Evolutionary conservation across 2,329 filamentous ascomycete species (phyloP).

Genomic region (Fusarium fujikuroi): DNA sequence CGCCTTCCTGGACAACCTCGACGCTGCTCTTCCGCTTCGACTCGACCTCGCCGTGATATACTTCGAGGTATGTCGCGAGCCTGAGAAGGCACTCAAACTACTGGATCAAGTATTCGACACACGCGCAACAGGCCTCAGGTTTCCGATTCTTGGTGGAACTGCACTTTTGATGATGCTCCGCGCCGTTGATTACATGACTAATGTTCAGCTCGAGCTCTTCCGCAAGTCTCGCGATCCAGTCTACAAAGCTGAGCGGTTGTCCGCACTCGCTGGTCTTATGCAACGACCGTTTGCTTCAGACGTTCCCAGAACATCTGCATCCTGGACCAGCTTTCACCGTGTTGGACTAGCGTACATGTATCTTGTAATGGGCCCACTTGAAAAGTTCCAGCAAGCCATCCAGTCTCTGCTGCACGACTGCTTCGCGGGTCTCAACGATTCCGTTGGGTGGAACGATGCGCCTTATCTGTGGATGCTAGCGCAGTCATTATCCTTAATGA

Average conservation of each 20-base stretch:
- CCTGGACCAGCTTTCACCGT: background rate
- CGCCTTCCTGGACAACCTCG: slow-evolving; percentile 42
- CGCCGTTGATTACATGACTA: background rate
- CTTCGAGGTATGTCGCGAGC: slow-evolving; percentile 28
- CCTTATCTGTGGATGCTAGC: background rate
- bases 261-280: background rate
- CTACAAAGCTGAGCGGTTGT: background rate
- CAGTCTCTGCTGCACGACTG: background rate
- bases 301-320: background rate
- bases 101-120: slow-evolving; percentile 42
- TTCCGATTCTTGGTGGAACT: background rate
- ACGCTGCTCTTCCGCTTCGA: slow-evolving; percentile 39
- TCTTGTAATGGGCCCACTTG: background rate
- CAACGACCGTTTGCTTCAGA: background rate
- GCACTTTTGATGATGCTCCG: background rate
- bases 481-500: background rate
- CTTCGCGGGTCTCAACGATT: background rate
- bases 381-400: background rate
- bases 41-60: slow-evolving; percentile 33
- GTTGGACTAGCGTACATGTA: slow-evolving; percentile 10
- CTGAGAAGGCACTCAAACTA: slow-evolving; percentile 9
- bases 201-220: slow-evolving; percentile 3
- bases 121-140: background rate
- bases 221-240: background rate
- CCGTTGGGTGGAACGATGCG: slow-evolving; percentile 7